Evolutionary conservation across 768 basidiomycete genomes (phyloP).

Genomic region (Austroboletus festivus): DNA sequence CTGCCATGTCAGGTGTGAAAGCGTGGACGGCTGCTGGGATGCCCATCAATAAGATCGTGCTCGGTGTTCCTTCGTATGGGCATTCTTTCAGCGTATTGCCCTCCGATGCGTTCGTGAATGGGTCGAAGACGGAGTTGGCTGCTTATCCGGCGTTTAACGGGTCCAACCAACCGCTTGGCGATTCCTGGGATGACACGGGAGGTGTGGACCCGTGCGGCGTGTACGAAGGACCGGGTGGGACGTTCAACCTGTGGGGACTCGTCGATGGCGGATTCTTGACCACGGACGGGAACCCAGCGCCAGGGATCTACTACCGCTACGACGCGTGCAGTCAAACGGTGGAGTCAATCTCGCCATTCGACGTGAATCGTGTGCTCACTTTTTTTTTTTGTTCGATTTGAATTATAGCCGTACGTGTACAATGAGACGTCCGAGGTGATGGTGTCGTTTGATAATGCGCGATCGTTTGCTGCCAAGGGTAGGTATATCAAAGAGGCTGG

Average conservation of each 20-base stretch:
- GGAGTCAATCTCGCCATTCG: background rate
- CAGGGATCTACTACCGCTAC: slow-evolving; percentile 50
- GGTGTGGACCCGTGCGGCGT: slow-evolving; percentile 56
- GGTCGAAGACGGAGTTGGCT: background rate
- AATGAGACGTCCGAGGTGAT: slow-evolving; percentile 48
- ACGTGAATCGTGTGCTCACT: slow-evolving; percentile 16
- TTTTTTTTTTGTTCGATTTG: too few species aligned
- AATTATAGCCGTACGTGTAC: slow-evolving; percentile 68
- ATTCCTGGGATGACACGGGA: slow-evolving; percentile 17
- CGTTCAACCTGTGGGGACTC: slow-evolving; percentile 59
- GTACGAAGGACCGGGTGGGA: slow-evolving; percentile 44
- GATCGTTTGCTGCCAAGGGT: slow-evolving; percentile 58
- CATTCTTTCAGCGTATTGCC: background rate
- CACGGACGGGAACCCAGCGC: slow-evolving; percentile 19
- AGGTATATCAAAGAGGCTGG: slow-evolving; percentile 48
- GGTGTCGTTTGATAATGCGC: slow-evolving; percentile 60
- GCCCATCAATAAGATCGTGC: background rate
- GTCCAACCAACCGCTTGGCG: background rate
- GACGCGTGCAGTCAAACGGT: slow-evolving; percentile 71
- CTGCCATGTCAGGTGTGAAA: background rate
- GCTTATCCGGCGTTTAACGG: background rate
- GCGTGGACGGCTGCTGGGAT: background rate
- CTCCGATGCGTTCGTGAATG: background rate
- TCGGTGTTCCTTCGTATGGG: background rate
- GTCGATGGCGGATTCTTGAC: slow-evolving; percentile 53